Percentiles rank a stretch among this genome's conserved stretches.
phyloP scores from a whole-genome alignment of 768 basidiomycete genomes.

The Tricholoma matsutake region DNA sequence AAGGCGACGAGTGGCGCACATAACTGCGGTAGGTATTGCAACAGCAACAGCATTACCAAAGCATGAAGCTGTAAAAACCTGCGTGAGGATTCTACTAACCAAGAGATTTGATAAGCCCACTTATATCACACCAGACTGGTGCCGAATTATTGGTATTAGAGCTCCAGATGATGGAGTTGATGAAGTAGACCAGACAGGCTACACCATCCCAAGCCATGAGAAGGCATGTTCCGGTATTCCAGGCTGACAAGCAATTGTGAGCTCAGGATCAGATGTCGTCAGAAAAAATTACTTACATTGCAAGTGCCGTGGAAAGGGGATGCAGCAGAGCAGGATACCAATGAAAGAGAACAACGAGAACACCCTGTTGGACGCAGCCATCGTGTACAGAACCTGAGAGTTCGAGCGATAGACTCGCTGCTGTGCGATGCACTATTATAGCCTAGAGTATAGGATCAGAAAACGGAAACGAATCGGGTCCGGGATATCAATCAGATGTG shows the following conservation, averaged over 20 bases:
- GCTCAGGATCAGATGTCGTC: neutral
- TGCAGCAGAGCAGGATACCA: slow-evolving; percentile 31
- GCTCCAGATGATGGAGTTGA: slow-evolving; percentile 72
- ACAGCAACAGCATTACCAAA: neutral
- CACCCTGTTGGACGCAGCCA: slow-evolving; percentile 6
- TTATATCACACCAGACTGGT: slow-evolving; percentile 64
- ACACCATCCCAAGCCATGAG: slow-evolving; percentile 66
- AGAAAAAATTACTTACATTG: slow-evolving; percentile 22
- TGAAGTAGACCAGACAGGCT: slow-evolving; percentile 51
- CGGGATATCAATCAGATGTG: too few species aligned
- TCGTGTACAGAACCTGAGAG: too few species aligned
- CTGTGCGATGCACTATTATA: too few species aligned
- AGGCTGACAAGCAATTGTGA: slow-evolving; percentile 16
- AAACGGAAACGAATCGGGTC: too few species aligned
- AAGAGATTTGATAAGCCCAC: slow-evolving; percentile 25
- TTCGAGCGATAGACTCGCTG: too few species aligned
- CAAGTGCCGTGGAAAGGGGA: slow-evolving; percentile 44
- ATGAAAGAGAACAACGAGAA: slow-evolving; percentile 23
- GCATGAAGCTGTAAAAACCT: neutral
- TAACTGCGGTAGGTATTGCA: neutral
- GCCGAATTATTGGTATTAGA: slow-evolving; percentile 49
- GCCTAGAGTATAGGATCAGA: too few species aligned
- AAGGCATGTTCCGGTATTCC: slow-evolving; percentile 64
- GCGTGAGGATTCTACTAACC: neutral
- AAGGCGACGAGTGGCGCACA: neutral